Percentiles rank a stretch among this genome's conserved stretches.
Conservation (phyloP, 73 alveolate genomes). For the Tetrahymena borealis region DNA sequence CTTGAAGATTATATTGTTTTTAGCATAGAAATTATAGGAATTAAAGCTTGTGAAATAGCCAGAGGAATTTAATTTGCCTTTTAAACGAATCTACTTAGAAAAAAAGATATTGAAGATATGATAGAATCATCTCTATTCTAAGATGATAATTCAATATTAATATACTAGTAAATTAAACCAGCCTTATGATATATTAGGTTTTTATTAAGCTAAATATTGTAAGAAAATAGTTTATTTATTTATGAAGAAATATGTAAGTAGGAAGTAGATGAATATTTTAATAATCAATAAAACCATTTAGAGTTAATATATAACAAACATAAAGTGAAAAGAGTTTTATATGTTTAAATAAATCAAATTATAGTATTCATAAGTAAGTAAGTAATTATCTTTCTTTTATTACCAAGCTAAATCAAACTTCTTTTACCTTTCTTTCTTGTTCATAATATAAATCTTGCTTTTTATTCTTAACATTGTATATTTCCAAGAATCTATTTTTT, state of each 20-base stretch:
- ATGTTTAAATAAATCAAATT: no score
- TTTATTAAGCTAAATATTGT: no score
- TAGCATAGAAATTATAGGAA: neutral
- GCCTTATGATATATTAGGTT: neutral
- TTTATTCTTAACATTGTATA: slow-evolving; percentile 20
- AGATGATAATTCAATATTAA: neutral
- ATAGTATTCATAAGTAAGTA: no score
- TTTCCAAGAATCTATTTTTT: slow-evolving; percentile 32
- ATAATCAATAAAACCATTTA: no score
- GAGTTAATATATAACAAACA: no score
- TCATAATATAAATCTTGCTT: slow-evolving; percentile 29
- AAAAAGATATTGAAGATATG: neutral
- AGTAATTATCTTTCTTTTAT: no score
- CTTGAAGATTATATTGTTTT: neutral
- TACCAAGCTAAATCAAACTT: neutral
- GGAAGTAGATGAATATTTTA: no score
- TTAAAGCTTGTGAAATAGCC: neutral
- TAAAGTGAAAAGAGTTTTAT: no score
- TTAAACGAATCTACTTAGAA: neutral
- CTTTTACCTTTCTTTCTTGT: slow-evolving; percentile 37
- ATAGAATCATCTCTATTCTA: neutral
- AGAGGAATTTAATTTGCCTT: neutral
- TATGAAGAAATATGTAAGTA: no score
- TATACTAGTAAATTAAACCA: neutral
- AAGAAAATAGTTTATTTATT: no score